These are phyloP conservation scores for Cymbopogon citratus DNA, from an alignment of 176 grass and related monocot species.

Conservation along the genomic window DNA sequence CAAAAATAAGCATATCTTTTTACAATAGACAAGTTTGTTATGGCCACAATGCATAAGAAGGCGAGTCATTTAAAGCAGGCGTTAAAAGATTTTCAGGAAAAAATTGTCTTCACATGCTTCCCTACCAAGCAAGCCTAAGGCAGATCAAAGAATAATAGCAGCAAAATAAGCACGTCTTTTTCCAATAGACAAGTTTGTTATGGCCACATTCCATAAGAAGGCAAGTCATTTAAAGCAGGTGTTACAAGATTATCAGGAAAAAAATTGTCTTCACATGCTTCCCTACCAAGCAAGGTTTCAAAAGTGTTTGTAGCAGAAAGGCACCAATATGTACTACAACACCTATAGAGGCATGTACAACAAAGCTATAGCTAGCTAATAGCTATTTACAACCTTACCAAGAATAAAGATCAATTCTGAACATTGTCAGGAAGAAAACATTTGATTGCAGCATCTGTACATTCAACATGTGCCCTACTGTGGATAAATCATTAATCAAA, in stretches of 20 bases:
- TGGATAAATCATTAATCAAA: background rate
- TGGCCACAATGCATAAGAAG: too few relatives aligned
- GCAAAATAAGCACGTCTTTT: constrained; percentile 14
- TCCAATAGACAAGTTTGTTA: background rate
- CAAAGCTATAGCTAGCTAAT: background rate
- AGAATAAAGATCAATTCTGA: background rate
- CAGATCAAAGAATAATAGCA: constrained; percentile 19
- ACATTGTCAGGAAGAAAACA: background rate
- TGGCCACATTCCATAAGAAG: background rate
- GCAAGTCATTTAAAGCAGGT: background rate
- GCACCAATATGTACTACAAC: background rate
- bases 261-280: background rate
- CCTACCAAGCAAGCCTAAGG: constrained; percentile 44
- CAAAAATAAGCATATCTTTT: background rate
- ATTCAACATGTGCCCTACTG: background rate
- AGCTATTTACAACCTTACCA: background rate
- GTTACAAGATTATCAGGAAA: background rate
- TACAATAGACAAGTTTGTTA: too few relatives aligned
- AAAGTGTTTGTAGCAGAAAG: background rate
- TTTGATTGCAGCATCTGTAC: background rate
- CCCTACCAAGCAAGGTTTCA: background rate
- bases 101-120: background rate
- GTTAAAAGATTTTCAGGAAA: background rate
- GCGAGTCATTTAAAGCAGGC: background rate
- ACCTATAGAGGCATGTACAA: background rate